Conservation (phyloP, 2,329 filamentous ascomycete genomes). For the Capronia coronata region DNA sequence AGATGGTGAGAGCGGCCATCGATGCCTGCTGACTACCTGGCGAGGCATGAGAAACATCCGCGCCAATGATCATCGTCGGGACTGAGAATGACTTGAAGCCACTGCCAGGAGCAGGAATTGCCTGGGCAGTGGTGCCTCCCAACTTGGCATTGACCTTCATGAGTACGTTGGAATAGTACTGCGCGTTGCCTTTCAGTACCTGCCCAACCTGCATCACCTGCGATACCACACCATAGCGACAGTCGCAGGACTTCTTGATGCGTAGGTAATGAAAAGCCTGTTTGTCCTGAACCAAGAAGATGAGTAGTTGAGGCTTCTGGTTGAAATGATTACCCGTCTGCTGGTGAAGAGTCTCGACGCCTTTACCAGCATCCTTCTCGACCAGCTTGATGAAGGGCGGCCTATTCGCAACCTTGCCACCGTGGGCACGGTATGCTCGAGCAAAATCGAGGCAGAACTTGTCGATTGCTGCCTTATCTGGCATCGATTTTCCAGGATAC, state of each 20-base stretch:
- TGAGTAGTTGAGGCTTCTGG: constrained; percentile 63
- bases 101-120: constrained; percentile 34
- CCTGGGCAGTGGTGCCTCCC: constrained; percentile 66
- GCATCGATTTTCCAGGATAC: constrained; percentile 48
- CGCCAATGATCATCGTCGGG: constrained; percentile 78
- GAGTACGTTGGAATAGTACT: constrained; percentile 87
- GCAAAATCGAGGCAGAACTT: constrained; percentile 57
- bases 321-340: constrained; percentile 50
- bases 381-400: constrained; percentile 43
- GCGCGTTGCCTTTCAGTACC: constrained; percentile 61
- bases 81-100: constrained; percentile 32
- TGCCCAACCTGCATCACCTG: constrained; percentile 72
- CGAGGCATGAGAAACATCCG: constrained; percentile 80
- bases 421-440: constrained; percentile 55
- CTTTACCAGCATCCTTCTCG: constrained; percentile 44
- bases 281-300: constrained; percentile 69
- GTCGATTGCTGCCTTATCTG: constrained; percentile 41
- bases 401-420: constrained; percentile 48
- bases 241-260: constrained; percentile 85
- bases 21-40: constrained; percentile 62
- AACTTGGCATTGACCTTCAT: constrained; percentile 98
- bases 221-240: constrained; percentile 72
- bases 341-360: constrained; percentile 53
- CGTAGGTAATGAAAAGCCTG: constrained; percentile 69
- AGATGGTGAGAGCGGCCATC: constrained; percentile 81